A percentile compares a stretch with the other conserved stretches of the same genome.
phyloP scores from a whole-genome alignment of 306 rosid species.

The Rubus idaeus region DNA sequence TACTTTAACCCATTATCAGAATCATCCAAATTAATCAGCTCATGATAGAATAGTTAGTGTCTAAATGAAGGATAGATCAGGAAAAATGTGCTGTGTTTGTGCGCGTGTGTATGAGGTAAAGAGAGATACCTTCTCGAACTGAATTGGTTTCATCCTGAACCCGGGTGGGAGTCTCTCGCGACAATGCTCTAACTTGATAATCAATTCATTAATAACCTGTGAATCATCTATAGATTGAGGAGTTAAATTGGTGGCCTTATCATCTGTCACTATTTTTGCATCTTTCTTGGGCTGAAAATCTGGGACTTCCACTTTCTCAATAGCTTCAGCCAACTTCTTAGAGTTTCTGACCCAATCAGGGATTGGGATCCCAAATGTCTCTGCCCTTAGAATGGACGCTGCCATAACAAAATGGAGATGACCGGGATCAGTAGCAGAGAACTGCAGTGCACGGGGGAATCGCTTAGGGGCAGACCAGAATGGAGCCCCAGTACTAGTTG shows the following conservation, averaged over 20 bases:
- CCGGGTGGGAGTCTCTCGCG: constrained; percentile 52
- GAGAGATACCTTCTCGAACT: constrained; percentile 76
- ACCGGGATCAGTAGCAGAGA: constrained; percentile 66
- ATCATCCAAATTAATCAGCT: not conserved
- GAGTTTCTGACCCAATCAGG: constrained; percentile 86
- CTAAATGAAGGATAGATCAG: not conserved
- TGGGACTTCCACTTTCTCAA: constrained; percentile 70
- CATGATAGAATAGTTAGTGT: not conserved
- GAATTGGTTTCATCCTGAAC: constrained; percentile 94
- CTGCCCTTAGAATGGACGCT: constrained; percentile 79
- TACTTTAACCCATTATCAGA: not conserved
- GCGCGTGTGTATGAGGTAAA: not conserved
- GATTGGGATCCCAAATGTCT: constrained; percentile 82
- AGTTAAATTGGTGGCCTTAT: constrained; percentile 75
- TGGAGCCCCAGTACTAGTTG: constrained; percentile 88
- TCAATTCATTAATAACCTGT: constrained; percentile 70
- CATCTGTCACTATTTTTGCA: constrained; percentile 86
- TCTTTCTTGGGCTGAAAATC: constrained; percentile 85
- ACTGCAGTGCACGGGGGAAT: constrained; percentile 82
- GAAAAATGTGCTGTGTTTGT: too few species aligned
- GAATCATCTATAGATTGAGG: constrained; percentile 84
- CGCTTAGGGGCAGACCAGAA: constrained; percentile 99
- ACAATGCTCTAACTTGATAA: constrained; percentile 58
- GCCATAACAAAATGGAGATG: constrained; percentile 82
- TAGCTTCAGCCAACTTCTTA: constrained; percentile 65